phyloP scores from a whole-genome alignment of 78 protist genomes.

The Isochrysis galbana region DNA sequence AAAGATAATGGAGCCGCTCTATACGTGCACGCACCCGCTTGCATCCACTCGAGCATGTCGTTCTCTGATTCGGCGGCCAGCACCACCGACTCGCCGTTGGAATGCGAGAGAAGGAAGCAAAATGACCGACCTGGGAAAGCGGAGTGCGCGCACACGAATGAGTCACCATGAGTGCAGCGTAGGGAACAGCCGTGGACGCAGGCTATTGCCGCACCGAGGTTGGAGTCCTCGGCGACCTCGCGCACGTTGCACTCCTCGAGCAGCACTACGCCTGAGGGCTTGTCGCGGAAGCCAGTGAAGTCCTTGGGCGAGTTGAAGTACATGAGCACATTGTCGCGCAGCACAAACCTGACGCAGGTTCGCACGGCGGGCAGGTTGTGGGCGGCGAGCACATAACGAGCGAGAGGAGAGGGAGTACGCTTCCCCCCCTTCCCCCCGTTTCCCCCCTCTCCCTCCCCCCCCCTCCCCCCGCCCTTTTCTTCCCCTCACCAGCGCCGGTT shows the following conservation, averaged over 20 bases:
- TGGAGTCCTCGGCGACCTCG: neutral
- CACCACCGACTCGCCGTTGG: neutral
- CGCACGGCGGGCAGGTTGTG: neutral
- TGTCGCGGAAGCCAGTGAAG: neutral
- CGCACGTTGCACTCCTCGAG: conserved; percentile 15
- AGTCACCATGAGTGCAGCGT: too few relatives aligned
- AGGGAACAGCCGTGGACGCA: too few relatives aligned
- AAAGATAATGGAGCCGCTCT: too few relatives aligned
- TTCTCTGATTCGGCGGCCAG: neutral
- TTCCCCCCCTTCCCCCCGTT: too few relatives aligned
- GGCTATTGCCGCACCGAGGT: too few relatives aligned
- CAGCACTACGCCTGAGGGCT: conserved; percentile 7
- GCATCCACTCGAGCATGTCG: conserved; percentile 24
- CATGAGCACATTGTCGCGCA: conserved; percentile 22
- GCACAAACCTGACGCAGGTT: conserved; percentile 1
- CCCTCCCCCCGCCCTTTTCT: too few relatives aligned
- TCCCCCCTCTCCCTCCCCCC: too few relatives aligned
- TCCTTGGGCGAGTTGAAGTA: neutral
- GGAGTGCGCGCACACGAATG: too few relatives aligned
- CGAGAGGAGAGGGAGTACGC: too few relatives aligned
- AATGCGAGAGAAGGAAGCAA: neutral
- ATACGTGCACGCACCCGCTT: too few relatives aligned
- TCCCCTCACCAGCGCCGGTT: neutral
- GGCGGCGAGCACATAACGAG: too few relatives aligned
- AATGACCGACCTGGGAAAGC: neutral